Evolutionary conservation across 2,329 filamentous ascomycete genomes (phyloP).

Genomic region (Talaromyces sp.): DNA sequence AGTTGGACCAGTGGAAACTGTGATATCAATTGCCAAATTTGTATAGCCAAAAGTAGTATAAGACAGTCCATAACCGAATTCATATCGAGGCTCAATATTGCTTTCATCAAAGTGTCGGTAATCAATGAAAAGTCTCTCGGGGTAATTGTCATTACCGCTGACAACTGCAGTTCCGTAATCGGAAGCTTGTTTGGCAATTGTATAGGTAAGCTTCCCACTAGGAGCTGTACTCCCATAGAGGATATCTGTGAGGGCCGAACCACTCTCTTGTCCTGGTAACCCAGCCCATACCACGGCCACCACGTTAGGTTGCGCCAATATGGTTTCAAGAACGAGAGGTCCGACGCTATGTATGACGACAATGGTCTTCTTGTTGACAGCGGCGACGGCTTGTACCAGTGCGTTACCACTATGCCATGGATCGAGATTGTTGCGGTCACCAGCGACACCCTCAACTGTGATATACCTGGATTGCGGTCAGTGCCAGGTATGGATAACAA

Average conservation of each 20-base stretch:
- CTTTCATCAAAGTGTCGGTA: conserved; percentile 70
- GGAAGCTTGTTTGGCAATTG: conserved; percentile 64
- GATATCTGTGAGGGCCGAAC: conserved; percentile 74
- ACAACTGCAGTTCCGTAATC: conserved; percentile 58
- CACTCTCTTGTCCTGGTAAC: conserved; percentile 77
- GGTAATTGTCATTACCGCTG: conserved; percentile 65
- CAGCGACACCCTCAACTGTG: conserved; percentile 54
- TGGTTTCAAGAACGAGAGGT: conserved; percentile 58
- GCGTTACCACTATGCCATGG: conserved; percentile 11
- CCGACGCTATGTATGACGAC: conserved; percentile 80
- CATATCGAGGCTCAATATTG: conserved; percentile 66
- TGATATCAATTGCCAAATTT: conserved; percentile 49
- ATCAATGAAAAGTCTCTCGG: conserved; percentile 77
- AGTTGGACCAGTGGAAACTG: conserved; percentile 15
- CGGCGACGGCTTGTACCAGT: conserved; percentile 53
- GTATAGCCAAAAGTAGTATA: conserved; percentile 77
- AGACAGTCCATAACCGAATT: conserved; percentile 75
- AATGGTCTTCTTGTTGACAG: conserved; percentile 73
- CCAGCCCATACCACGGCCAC: conserved; percentile 81
- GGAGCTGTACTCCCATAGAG: conserved; percentile 79
- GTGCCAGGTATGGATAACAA: conserved; percentile 43
- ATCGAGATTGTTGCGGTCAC: conserved; percentile 11
- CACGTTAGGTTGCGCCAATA: conserved; percentile 71
- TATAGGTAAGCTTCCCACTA: conserved; percentile 73
- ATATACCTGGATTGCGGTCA: conserved; percentile 55